phyloP scores from a whole-genome alignment of 2,329 filamentous ascomycete genomes.

The Ophiostoma quercus region DNA sequence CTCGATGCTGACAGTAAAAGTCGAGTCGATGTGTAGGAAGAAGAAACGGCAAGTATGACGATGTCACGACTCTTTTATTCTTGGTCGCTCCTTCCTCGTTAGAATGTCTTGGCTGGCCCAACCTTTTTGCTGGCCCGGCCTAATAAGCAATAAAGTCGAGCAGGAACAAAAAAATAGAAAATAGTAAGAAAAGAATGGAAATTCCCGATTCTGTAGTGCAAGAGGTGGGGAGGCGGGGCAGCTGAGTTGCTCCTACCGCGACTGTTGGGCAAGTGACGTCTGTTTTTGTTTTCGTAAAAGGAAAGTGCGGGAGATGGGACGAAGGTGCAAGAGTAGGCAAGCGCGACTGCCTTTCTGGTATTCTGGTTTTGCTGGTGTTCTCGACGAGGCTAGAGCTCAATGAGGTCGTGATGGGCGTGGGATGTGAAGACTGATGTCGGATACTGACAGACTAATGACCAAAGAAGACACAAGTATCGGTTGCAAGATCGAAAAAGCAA shows the following conservation, averaged over 20 bases:
- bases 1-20: background rate
- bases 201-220: background rate
- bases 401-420: background rate
- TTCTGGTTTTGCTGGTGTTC: background rate
- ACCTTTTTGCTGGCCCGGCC: background rate
- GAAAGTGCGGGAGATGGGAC: background rate
- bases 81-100: background rate
- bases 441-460: background rate
- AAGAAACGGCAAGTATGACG: background rate
- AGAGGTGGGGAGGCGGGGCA: constrained; percentile 14
- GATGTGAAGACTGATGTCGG: background rate
- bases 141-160: constrained; percentile 4
- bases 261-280: constrained; percentile 5
- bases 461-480: background rate
- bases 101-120: constrained; percentile 2
- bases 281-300: background rate
- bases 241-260: background rate
- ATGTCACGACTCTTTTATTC: background rate
- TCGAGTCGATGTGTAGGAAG: background rate
- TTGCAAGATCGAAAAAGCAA: background rate
- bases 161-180: background rate
- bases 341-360: background rate
- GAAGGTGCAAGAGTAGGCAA: background rate
- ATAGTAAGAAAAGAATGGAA: background rate
- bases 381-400: background rate